Conservation (phyloP, 768 basidiomycete species). For the Vishniacozyma victoriae region DNA sequence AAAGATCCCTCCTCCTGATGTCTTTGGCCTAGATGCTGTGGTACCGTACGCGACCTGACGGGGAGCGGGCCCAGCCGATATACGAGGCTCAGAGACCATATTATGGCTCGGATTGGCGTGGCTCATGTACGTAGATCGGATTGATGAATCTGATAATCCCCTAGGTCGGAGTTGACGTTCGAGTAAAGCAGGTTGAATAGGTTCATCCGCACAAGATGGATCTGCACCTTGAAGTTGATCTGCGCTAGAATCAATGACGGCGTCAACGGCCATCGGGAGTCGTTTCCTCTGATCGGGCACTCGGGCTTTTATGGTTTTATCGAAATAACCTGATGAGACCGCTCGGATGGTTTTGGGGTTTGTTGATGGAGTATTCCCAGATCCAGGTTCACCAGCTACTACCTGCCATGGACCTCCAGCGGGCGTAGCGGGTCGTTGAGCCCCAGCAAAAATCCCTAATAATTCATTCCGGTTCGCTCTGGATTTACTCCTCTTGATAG, state of each 20-base stretch:
- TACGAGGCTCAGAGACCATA: neutral
- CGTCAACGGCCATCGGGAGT: slow-evolving; percentile 54
- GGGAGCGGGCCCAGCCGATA: neutral
- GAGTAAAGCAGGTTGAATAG: slow-evolving; percentile 53
- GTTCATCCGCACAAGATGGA: too few relatives aligned
- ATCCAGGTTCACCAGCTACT: slow-evolving; percentile 1
- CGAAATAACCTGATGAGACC: slow-evolving; percentile 34
- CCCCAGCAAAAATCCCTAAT: slow-evolving; percentile 90
- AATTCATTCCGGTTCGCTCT: slow-evolving; percentile 48
- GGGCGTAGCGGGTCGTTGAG: slow-evolving; percentile 50
- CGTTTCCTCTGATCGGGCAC: slow-evolving; percentile 24
- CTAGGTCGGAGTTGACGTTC: slow-evolving; percentile 62
- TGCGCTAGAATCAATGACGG: slow-evolving; percentile 60
- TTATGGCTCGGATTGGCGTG: slow-evolving; percentile 21
- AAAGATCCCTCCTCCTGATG: slow-evolving; percentile 10
- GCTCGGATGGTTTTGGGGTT: slow-evolving; percentile 15
- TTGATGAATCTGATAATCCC: slow-evolving; percentile 86
- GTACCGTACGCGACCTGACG: neutral
- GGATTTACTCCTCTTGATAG: too few relatives aligned
- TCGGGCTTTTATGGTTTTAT: slow-evolving; percentile 11
- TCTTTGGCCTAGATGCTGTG: neutral
- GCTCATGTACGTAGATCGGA: slow-evolving; percentile 72
- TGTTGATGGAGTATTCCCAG: slow-evolving; percentile 1
- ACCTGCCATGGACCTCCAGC: slow-evolving; percentile 68
- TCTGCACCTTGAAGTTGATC: slow-evolving; percentile 37